Base-by-base conservation (phyloP, 2,329 filamentous ascomycete species). In the Fusarium sp. region DNA sequence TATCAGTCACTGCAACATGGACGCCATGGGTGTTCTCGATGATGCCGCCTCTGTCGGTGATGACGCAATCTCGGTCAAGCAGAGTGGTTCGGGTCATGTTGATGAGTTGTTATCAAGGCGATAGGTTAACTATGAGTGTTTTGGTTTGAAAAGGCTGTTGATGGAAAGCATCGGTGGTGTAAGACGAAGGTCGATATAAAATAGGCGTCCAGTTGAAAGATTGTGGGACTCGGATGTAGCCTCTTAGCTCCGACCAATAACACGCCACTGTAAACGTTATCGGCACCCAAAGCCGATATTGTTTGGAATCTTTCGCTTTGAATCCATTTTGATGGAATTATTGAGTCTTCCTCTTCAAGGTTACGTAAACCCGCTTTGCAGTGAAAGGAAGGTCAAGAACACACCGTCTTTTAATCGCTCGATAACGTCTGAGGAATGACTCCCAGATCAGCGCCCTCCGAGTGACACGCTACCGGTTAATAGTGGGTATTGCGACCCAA, bases 21-120 rank as follows among this genome's bases (percentile, higher is more conserved):
- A 86, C 77, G 4, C 66, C 60, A 63, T 86, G 84, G 1, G 77
- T 76, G 66, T 84, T 85, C 71, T 86, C 84, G 7, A 83, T 43
- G 40, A 82, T 76, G 31, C 76, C 80, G n/a, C 78, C 78, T 40
- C 83, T 73, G 44, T 82, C 76, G 6, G 78, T 81, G 48, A 80
- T 50, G 8, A 84, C 73, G 8, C 72, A 78, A 64, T 82, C 63
- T 56, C 53, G 59, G 27, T 72, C 62, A 12, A 67, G 16, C 11
- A 60, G 55, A 8, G 50, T 62, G n/a, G 50, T 60, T 34, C 34
- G 62, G 13, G 66, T 72, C 69, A 72, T 72, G 9, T 46, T 27
- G n/a, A 15, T 13, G 18, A n/a, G 44, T 15, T 10, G 6, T 47
- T 39, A 10, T 23, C 16, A 12, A 48, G 4, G 5, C 5, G 31